Percentiles rank a stretch among this genome's conserved stretches.
Evolutionary conservation across 495 filamentous ascomycete genomes (phyloP).

Genomic region (Apiosordaria backusii): DNA sequence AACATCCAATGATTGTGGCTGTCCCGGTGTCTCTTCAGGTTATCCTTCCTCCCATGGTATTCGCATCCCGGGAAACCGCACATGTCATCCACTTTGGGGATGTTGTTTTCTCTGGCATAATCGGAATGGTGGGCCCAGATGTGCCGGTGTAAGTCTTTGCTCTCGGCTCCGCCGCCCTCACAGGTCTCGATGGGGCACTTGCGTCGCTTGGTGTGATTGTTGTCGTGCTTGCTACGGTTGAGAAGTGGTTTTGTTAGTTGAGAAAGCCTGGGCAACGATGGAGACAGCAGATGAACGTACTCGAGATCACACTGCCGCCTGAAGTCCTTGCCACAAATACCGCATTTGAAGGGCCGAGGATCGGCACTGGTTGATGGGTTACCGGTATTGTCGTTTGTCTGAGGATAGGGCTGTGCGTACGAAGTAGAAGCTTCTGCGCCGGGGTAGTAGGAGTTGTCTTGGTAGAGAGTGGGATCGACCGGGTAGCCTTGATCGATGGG

Average conservation of each 20-base stretch:
- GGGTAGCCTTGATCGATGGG: neutral
- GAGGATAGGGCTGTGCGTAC: too few relatives aligned
- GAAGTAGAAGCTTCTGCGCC: neutral
- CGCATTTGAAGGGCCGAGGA: neutral
- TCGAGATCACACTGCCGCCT: slow-evolving; percentile 8
- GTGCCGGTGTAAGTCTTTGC: slow-evolving; percentile 20
- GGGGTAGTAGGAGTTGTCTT: neutral
- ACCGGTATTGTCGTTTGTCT: neutral
- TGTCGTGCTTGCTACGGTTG: slow-evolving; percentile 19
- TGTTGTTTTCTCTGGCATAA: neutral
- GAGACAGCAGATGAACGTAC: neutral
- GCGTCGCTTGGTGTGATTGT: slow-evolving; percentile 31
- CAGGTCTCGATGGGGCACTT: slow-evolving; percentile 5
- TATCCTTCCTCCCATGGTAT: slow-evolving; percentile 19
- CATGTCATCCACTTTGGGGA: slow-evolving; percentile 3
- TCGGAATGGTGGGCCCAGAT: slow-evolving; percentile 18
- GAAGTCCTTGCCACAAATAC: neutral
- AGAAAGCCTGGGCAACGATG: neutral
- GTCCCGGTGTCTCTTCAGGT: slow-evolving; percentile 17
- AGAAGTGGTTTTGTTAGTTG: neutral
- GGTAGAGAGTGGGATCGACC: neutral
- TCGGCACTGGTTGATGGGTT: neutral
- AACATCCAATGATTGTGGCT: neutral
- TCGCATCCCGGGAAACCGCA: slow-evolving; percentile 13
- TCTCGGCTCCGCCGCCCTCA: slow-evolving; percentile 8